Evolutionary conservation across 208 protist species (phyloP), one percentile per base, ranked within the genome.

Genomic region (Trichomonas tenax): DNA sequence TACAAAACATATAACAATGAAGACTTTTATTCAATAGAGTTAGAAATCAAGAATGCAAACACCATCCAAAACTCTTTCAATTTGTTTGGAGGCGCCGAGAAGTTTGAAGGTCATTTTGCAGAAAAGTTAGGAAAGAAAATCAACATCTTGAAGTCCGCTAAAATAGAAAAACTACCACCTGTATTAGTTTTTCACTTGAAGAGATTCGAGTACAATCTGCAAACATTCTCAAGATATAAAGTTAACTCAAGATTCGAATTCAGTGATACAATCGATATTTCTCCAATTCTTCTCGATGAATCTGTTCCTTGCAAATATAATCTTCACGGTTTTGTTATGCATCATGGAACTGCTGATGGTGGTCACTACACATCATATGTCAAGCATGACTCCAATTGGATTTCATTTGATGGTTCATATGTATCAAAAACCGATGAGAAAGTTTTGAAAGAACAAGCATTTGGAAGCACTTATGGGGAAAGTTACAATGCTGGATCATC

Each of bases 331-430:
- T 96, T 98, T 82, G 95, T 98, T 6, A 96, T 98, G 72, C 98
- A 98, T 93, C 82, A 90, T 40, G 98, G 98, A 38, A 97, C 96
- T 21, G 97, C 97, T 15, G 97, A 98, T n/a, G 95, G 48, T 15
- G 98, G 98, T 8, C 98, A 98, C 81, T 98, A 98, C 95, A 97
- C 97, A 45, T 98, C 98, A 41, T 97, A 98, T 63, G 97, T 98
- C 34, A 97, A 97, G 93, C 97, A 96, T 90, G 31, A 96, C 9
- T 31, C 44, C 8, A 93, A 93, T 34, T 93, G 86, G 86, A 38
- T 58, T 36, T 51, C n/a, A 23, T 93, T 48, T 15, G 45, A 93
- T 93, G 86, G 51, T 93, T 31, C 14, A 31, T 26, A 17, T 38
- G 86, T 93, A 38, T 31, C 86, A 26, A 44, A n/a, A 58, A 31